These are phyloP conservation scores for Ogataea trehalophila DNA, from an alignment of 805 yeast genomes.

Conservation along the genomic window DNA sequence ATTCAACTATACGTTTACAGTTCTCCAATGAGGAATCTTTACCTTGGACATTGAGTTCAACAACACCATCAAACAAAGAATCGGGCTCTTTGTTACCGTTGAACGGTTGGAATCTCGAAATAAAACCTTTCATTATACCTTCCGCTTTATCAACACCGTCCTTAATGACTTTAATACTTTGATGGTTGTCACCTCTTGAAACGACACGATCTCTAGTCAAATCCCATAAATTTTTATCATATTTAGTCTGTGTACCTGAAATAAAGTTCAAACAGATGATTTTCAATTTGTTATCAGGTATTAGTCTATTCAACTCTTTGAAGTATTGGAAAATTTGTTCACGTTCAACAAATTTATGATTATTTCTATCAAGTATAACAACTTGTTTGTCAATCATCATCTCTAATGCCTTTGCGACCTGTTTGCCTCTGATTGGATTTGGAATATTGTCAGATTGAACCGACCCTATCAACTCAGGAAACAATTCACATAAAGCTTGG, in stretches of 20 bases:
- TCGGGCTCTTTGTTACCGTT: slow-evolving; percentile 51
- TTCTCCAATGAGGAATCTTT: slow-evolving; percentile 46
- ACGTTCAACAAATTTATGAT: slow-evolving; percentile 70
- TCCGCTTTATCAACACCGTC: slow-evolving; percentile 47
- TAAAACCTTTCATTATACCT: slow-evolving; percentile 70
- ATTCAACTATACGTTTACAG: slow-evolving; percentile 37
- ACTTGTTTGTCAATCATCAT: slow-evolving; percentile 38
- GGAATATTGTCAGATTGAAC: slow-evolving; percentile 77
- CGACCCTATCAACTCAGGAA: slow-evolving; percentile 57
- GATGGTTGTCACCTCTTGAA: slow-evolving; percentile 83
- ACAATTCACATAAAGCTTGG: slow-evolving; percentile 49
- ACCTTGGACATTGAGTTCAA: slow-evolving; percentile 46
- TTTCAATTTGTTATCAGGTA: slow-evolving; percentile 43
- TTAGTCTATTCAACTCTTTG: slow-evolving; percentile 36
- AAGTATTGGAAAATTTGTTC: slow-evolving; percentile 55
- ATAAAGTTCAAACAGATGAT: slow-evolving; percentile 69
- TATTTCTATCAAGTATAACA: slow-evolving; percentile 79
- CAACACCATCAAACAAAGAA: slow-evolving; percentile 55
- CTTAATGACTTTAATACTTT: slow-evolving; percentile 55
- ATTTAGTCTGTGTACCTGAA: slow-evolving; percentile 21
- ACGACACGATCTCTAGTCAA: slow-evolving; percentile 57
- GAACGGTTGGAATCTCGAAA: slow-evolving; percentile 62
- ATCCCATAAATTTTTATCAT: slow-evolving; percentile 35
- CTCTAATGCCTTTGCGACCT: slow-evolving; percentile 44
- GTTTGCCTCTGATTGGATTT: slow-evolving; percentile 41